Percentiles rank a stretch among this genome's conserved stretches.
Evolutionary conservation across 331 rosid species (phyloP).

Genomic region (Rhamnella rubrinervis): DNA sequence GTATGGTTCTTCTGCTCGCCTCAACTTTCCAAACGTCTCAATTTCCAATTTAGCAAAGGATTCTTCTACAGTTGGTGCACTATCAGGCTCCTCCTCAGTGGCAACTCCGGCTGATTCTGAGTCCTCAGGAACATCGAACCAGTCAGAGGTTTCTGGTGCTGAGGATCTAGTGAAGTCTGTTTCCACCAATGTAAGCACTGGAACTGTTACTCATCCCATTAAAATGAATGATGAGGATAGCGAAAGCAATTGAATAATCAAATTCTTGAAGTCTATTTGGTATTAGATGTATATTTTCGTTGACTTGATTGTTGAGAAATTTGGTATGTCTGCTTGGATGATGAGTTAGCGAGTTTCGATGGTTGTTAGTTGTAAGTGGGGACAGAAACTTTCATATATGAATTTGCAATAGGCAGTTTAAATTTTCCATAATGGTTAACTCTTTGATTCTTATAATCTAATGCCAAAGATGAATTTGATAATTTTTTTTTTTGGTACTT

Average conservation of each 20-base stretch:
- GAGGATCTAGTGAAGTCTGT: slow-evolving; percentile 31
- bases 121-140: slow-evolving; percentile 38
- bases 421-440: no score
- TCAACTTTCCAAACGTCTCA: slow-evolving; percentile 66
- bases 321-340: slow-evolving; percentile 6
- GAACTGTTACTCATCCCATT: slow-evolving; percentile 17
- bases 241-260: slow-evolving; percentile 35
- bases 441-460: background rate
- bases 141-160: slow-evolving; percentile 30
- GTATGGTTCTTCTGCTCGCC: slow-evolving; percentile 68
- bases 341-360: no score
- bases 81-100: slow-evolving; percentile 26
- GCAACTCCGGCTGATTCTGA: slow-evolving; percentile 38
- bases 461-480: background rate
- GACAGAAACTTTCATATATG: no score
- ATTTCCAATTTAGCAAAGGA: slow-evolving; percentile 47
- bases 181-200: slow-evolving; percentile 34
- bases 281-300: slow-evolving; percentile 15
- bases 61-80: slow-evolving; percentile 20
- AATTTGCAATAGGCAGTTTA: no score
- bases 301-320: background rate
- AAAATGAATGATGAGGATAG: slow-evolving; percentile 1
- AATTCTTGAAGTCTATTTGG: slow-evolving; percentile 10
- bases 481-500: no score
- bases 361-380: no score